These are phyloP conservation scores for Nephelium lappaceum DNA, from an alignment of 345 rosid species.

Conservation along the genomic window DNA sequence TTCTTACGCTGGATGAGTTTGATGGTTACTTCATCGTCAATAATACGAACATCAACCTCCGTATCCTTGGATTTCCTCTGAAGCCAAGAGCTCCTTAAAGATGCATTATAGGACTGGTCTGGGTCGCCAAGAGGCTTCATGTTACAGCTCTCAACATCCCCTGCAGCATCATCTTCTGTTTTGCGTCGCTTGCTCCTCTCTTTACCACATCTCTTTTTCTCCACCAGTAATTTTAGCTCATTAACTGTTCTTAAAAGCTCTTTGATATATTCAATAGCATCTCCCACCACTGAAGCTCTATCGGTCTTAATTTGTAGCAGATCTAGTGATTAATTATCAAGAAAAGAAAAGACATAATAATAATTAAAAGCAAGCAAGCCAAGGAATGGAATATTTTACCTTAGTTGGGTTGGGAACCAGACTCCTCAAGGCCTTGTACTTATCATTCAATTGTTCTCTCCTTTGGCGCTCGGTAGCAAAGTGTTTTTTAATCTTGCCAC, in stretches of 20 bases:
- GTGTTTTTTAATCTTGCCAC: constrained; percentile 54
- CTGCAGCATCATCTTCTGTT: constrained; percentile 36
- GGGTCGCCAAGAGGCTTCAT: constrained; percentile 45
- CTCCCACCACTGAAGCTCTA: constrained; percentile 84
- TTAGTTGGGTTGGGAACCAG: constrained; percentile 78
- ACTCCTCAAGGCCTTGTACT: constrained; percentile 49
- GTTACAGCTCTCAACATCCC: constrained; percentile 46
- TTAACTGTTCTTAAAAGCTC: constrained; percentile 68
- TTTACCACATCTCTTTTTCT: constrained; percentile 67
- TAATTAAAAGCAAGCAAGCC: no score
- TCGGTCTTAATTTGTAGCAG: constrained; percentile 43
- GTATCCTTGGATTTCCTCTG: constrained; percentile 85
- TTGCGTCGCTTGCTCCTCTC: constrained; percentile 50
- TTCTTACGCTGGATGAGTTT: constrained; percentile 82
- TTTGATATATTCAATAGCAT: constrained; percentile 75
- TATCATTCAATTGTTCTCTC: constrained; percentile 66
- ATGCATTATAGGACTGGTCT: constrained; percentile 52
- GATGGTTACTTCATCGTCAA: constrained; percentile 86
- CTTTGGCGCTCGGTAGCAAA: constrained; percentile 66
- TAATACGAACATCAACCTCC: constrained; percentile 83
- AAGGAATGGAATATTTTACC: constrained; percentile 39
- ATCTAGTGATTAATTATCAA: no score
- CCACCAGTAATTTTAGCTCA: constrained; percentile 78
- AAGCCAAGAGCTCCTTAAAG: constrained; percentile 83
- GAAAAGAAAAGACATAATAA: no score